Conservation (phyloP, 1,284 basidiomycete genomes). For the Thelephora terrestris region DNA sequence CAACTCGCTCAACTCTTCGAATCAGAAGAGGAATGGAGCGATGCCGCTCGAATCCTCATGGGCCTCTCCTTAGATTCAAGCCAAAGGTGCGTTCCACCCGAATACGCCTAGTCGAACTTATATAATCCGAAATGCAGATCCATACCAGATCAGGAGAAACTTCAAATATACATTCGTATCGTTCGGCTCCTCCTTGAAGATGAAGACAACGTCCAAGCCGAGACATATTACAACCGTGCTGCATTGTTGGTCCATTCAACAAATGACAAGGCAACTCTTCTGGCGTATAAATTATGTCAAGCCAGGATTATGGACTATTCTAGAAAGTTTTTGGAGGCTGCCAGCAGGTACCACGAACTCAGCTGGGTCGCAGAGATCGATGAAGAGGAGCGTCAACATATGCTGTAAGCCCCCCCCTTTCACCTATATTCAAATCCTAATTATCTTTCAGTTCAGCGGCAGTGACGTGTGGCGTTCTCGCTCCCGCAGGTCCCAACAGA, state of each 20-base stretch:
- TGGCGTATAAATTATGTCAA: slow-evolving; percentile 82
- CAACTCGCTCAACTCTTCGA: slow-evolving; percentile 87
- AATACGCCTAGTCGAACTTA: background rate
- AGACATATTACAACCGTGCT: slow-evolving; percentile 95
- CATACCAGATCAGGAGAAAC: slow-evolving; percentile 77
- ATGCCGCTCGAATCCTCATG: slow-evolving; percentile 85
- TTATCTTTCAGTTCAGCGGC: slow-evolving; percentile 60
- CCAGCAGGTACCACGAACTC: slow-evolving; percentile 88
- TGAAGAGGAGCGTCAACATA: slow-evolving; percentile 79
- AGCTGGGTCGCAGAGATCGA: slow-evolving; percentile 83
- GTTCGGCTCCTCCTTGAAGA: slow-evolving; percentile 94
- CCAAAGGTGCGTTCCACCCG: slow-evolving; percentile 48
- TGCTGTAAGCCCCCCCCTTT: slow-evolving; percentile 52
- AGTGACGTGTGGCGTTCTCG: slow-evolving; percentile 93
- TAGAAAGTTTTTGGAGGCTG: slow-evolving; percentile 92
- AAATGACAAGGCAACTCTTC: slow-evolving; percentile 64
- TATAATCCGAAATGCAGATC: slow-evolving; percentile 24
- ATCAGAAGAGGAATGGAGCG: slow-evolving; percentile 85
- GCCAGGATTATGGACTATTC: slow-evolving; percentile 90
- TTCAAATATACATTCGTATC: slow-evolving; percentile 88
- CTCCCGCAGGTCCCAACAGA: slow-evolving; percentile 92
- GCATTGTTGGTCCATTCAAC: slow-evolving; percentile 77
- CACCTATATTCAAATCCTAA: background rate
- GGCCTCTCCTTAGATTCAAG: slow-evolving; percentile 87
- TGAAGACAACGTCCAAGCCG: slow-evolving; percentile 88